These are phyloP conservation scores for Magnolia changhungtana DNA, from an alignment of 164 flowering plant genomes.

Conservation along the genomic window DNA sequence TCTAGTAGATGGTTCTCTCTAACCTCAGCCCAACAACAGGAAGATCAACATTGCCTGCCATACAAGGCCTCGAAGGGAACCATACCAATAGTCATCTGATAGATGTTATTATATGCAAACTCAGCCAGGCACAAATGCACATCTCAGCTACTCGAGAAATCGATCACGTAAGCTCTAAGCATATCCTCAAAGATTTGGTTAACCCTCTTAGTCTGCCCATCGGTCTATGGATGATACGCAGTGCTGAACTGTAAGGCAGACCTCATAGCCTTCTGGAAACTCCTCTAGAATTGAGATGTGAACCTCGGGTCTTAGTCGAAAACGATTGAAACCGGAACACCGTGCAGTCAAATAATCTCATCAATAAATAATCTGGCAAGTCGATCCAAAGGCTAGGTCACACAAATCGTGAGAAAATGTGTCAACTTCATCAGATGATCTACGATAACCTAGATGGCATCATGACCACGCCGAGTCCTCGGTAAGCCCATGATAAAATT, in stretches of 20 bases:
- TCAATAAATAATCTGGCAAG: neutral
- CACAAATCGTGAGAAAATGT: neutral
- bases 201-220: too few species aligned
- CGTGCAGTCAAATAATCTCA: too few species aligned
- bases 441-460: neutral
- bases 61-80: neutral
- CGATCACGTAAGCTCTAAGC: neutral
- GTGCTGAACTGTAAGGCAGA: neutral
- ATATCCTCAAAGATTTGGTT: neutral
- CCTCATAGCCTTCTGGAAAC: neutral
- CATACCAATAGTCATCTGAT: neutral
- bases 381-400: neutral
- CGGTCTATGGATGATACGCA: neutral
- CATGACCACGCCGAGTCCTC: neutral
- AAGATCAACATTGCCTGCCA: neutral
- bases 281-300: neutral
- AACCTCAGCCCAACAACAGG: neutral
- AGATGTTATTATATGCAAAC: neutral
- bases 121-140: neutral
- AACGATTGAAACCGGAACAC: neutral
- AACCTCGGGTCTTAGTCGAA: neutral
- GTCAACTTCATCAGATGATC: neutral
- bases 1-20: neutral
- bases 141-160: neutral
- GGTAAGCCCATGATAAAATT: neutral